Conservation (phyloP, 148 eudicot species). For the Cornus controversa region DNA sequence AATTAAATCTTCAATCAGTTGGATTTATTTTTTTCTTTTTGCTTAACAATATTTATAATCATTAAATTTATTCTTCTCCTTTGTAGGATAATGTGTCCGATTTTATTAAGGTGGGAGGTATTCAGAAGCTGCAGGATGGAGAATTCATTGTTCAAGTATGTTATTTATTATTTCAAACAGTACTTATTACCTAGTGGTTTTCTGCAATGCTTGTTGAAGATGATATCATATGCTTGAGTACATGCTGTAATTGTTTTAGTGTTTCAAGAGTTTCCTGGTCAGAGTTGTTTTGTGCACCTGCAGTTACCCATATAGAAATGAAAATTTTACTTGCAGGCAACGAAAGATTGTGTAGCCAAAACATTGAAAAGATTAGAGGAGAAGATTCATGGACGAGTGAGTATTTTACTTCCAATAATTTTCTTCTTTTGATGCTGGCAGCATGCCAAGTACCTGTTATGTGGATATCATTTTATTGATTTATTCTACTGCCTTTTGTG, state of each 20-base stretch:
- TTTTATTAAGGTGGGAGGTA: constrained; percentile 77
- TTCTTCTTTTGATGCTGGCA: not conserved
- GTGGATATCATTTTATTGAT: not conserved
- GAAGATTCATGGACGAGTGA: constrained; percentile 86
- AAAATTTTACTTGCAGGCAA: constrained; percentile 53
- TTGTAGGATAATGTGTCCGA: constrained; percentile 84
- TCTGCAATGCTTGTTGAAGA: not conserved
- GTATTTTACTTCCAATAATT: constrained; percentile 16
- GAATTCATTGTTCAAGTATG: constrained; percentile 82
- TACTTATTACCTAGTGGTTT: not conserved
- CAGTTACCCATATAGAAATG: not conserved
- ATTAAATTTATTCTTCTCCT: not conserved
- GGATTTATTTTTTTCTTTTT: not conserved
- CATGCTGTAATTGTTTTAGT: not conserved
- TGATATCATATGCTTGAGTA: not conserved
- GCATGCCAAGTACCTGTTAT: not conserved
- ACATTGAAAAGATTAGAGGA: constrained; percentile 91
- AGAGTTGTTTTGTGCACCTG: constrained; percentile 9
- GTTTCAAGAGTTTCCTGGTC: not conserved
- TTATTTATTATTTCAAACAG: not conserved
- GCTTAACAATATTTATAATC: not conserved
- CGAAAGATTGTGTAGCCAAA: constrained; percentile 88
- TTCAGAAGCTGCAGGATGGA: constrained; percentile 85
- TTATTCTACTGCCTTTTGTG: not conserved
- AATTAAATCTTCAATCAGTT: too few species aligned